Evolutionary conservation across 768 basidiomycete genomes (phyloP).

Genomic region (Baorangia bicolor): DNA sequence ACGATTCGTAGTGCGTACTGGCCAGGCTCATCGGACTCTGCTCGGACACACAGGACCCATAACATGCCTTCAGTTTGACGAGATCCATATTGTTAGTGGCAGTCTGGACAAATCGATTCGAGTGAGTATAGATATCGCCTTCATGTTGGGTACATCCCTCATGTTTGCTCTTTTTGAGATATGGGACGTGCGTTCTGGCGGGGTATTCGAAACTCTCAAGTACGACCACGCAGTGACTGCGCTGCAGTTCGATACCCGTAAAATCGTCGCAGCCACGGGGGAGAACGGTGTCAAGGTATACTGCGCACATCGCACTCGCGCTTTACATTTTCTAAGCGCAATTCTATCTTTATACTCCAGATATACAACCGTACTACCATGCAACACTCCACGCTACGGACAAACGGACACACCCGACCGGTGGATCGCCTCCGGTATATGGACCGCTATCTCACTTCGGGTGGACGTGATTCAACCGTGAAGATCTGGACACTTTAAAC

Average conservation of each 20-base stretch:
- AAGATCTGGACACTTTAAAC: constrained; percentile 91
- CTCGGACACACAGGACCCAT: constrained; percentile 92
- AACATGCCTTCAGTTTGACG: constrained; percentile 95
- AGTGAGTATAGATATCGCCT: constrained; percentile 43
- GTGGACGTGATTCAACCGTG: constrained; percentile 80
- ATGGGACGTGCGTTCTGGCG: constrained; percentile 94
- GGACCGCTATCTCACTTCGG: constrained; percentile 92
- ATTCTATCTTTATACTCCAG: constrained; percentile 37
- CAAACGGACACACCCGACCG: constrained; percentile 93
- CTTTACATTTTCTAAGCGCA: background rate
- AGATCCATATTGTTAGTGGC: constrained; percentile 89
- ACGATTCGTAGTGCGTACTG: constrained; percentile 81
- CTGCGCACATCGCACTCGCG: background rate
- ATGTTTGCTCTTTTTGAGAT: constrained; percentile 49
- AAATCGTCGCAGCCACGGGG: constrained; percentile 88
- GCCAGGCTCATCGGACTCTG: constrained; percentile 91
- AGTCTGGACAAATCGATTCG: constrained; percentile 91
- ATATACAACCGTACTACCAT: constrained; percentile 93
- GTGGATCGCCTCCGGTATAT: constrained; percentile 90
- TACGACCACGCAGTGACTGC: constrained; percentile 90
- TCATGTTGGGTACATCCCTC: background rate
- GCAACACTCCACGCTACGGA: constrained; percentile 79
- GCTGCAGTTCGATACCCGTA: constrained; percentile 92
- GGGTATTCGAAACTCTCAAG: constrained; percentile 82
- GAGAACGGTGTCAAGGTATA: constrained; percentile 90